A percentile compares a stretch with the other conserved stretches of the same genome.
Evolutionary conservation across 179 eudicot species (phyloP).

Genomic region (Patellifolia procumbens): DNA sequence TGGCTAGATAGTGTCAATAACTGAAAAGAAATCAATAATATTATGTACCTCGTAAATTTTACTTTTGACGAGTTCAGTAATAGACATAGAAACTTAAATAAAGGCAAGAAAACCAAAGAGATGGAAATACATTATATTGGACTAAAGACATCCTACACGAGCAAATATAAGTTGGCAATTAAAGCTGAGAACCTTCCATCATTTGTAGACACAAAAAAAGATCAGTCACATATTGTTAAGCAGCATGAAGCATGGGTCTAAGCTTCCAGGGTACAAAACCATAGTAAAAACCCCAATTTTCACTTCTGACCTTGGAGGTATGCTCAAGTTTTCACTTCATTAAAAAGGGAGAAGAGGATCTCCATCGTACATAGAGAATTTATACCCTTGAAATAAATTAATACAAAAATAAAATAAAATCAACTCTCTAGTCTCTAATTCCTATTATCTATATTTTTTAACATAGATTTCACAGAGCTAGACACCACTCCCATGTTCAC

Average conservation of each 20-base stretch:
- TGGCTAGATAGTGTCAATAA: conserved; percentile 35
- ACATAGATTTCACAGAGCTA: not conserved
- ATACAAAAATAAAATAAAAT: too few relatives aligned
- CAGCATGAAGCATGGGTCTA: not conserved
- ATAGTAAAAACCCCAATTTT: not conserved
- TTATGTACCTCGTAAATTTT: not conserved
- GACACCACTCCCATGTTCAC: not conserved
- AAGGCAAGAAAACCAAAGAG: not conserved
- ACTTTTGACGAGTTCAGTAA: not conserved
- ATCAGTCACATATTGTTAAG: not conserved
- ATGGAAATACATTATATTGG: not conserved
- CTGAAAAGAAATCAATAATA: conserved; percentile 5
- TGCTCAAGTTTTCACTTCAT: not conserved
- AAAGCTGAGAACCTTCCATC: not conserved
- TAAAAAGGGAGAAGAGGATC: not conserved
- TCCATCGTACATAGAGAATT: not conserved
- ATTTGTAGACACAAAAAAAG: not conserved
- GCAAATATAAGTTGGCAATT: not conserved
- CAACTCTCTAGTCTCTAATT: not conserved
- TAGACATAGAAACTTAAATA: not conserved
- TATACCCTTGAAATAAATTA: not conserved
- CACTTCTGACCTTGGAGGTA: not conserved
- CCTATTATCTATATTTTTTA: not conserved
- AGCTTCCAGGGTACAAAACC: not conserved
- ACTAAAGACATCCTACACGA: not conserved